Evolutionary conservation across 2,329 filamentous ascomycete species (phyloP).

Genomic region (Lachnellula occidentalis): DNA sequence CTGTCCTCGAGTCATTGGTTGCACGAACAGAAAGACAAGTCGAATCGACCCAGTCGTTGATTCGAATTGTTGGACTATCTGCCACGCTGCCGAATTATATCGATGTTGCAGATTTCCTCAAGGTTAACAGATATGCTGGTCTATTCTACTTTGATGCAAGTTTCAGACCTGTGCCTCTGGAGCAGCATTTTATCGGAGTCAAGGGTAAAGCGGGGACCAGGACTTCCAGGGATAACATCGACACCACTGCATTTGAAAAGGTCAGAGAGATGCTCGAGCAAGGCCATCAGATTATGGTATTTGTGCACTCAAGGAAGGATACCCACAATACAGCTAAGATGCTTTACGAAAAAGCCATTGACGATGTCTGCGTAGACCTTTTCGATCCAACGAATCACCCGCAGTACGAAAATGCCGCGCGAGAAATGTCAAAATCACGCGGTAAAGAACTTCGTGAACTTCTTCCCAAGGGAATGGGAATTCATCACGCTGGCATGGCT

Average conservation of each 20-base stretch:
- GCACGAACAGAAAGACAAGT: conserved; percentile 93
- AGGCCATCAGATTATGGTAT: conserved; percentile 99
- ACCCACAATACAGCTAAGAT: conserved; percentile 83
- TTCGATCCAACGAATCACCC: conserved; percentile 79
- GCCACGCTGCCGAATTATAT: conserved; percentile 95
- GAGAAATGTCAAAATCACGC: conserved; percentile 80
- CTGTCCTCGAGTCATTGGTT: conserved; percentile 92
- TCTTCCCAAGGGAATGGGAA: conserved; percentile 83
- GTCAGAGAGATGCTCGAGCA: conserved; percentile 85
- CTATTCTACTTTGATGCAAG: conserved; percentile 96
- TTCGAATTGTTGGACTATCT: conserved; percentile 91
- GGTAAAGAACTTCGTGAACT: conserved; percentile 85
- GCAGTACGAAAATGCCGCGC: conserved; percentile 70
- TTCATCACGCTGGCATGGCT: conserved; percentile 96
- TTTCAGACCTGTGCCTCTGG: conserved; percentile 89
- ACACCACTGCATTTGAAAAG: conserved; percentile 85
- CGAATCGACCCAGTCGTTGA: conserved; percentile 94
- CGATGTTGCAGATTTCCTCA: conserved; percentile 94
- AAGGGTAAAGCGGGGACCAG: conserved; percentile 83
- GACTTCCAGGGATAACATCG: conserved; percentile 81
- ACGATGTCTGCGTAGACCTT: conserved; percentile 72
- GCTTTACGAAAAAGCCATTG: conserved; percentile 78
- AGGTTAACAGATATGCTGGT: conserved; percentile 87
- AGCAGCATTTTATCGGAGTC: conserved; percentile 96
- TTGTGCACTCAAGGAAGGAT: conserved; percentile 94